Evolutionary conservation across 257 asterid species (phyloP).

Genomic region (Gentiana macrophylla): DNA sequence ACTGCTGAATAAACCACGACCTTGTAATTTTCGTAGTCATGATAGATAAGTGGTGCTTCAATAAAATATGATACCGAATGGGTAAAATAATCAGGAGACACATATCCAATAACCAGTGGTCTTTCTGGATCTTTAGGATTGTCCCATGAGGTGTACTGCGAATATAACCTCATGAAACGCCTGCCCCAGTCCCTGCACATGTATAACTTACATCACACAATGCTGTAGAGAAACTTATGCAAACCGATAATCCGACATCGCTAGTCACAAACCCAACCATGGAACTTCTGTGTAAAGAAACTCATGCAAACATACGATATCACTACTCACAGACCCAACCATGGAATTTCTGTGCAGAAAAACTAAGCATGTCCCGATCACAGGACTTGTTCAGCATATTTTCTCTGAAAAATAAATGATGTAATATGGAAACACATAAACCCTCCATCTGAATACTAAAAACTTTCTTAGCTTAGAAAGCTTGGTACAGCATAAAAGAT

Average conservation of each 20-base stretch:
- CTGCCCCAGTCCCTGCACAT: slow-evolving; percentile 95
- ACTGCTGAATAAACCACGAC: slow-evolving; percentile 98
- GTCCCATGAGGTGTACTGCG: slow-evolving; percentile 85
- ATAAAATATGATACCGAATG: slow-evolving; percentile 96
- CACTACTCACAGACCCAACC: background rate
- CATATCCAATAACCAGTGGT: slow-evolving; percentile 85
- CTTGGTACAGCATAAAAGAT: no score
- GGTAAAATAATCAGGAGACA: slow-evolving; percentile 98
- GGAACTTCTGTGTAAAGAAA: background rate
- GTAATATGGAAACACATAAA: background rate
- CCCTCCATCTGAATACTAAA: background rate
- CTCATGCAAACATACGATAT: no score
- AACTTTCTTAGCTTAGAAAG: no score
- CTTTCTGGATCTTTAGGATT: slow-evolving; percentile 80
- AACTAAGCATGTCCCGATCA: no score
- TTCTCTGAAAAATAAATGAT: background rate
- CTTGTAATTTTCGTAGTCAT: slow-evolving; percentile 64
- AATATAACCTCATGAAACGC: slow-evolving; percentile 83
- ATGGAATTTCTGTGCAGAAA: background rate
- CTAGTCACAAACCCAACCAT: background rate
- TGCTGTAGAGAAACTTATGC: background rate
- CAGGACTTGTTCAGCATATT: background rate
- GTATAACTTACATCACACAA: slow-evolving; percentile 17
- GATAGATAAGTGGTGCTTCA: slow-evolving; percentile 82
- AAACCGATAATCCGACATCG: background rate